Evolutionary conservation across 1,284 basidiomycete species (phyloP), one percentile per base, ranked within the genome.

Genomic region (Naganishia albida): DNA sequence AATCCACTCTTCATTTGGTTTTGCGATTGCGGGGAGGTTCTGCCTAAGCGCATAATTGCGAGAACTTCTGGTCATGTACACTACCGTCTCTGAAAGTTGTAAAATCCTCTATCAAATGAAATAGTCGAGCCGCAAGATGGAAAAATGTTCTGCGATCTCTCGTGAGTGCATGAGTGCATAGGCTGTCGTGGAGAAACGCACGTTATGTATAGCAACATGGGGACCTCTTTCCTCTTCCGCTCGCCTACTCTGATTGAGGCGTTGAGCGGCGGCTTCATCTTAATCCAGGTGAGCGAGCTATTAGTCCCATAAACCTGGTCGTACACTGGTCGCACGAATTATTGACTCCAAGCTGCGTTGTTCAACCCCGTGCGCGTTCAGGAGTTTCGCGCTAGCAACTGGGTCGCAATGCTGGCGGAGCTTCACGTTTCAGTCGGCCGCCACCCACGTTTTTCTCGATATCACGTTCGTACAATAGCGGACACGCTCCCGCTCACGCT

Each of bases 1-100:
- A 93, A 82, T 89, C 88, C 46, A 99, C 95, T 65, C 89, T 99
- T 69, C 94, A 99, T 81, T 82, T 98, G 69, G 95, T 99, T 69
- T 87, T 98, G 67, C 87, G 91, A 79, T 84, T 88, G 52, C 84
- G 87, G 84, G 74, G 90, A 78, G 90, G 90, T 74, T 60, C 34
- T 18, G 57, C 46, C 34, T 60, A 60, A 60, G 23, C 20, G 46
- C 39, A 1, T 23, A 34, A 10, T 34, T n/a, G n/a, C 34, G 10
- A 10, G 10, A 12, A 2, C 4, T 25, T 3, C n/a, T 26, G 26
- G 34, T 39, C 15, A 8, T 34, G 34, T 56, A 46, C 50, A 60
- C 46, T 34, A 49, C n/a, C 18, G 20, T n/a, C 48, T 18, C 40
- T 25, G 46, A 60, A 40, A 56, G 57, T 60, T 60, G 57, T 60